A percentile compares a stretch with the other conserved stretches of the same genome.
Conservation (phyloP, 441 rosid species). For the Metrosideros polymorpha region DNA sequence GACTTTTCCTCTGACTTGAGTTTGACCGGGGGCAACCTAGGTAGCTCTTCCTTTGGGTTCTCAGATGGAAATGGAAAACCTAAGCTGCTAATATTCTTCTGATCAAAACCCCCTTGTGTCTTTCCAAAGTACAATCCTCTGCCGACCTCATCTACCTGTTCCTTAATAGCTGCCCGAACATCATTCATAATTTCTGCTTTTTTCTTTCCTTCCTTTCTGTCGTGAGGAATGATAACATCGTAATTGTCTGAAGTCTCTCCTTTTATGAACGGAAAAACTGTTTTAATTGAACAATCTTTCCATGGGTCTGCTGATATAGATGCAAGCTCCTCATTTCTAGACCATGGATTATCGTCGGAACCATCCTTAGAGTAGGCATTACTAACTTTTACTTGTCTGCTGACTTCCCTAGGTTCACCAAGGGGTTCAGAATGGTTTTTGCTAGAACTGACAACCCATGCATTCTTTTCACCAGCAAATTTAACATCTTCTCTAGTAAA, state of each 20-base stretch:
- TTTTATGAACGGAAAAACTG: slow-evolving; percentile 52
- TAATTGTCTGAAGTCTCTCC: slow-evolving; percentile 38
- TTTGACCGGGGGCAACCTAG: slow-evolving; percentile 81
- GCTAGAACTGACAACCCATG: slow-evolving; percentile 49
- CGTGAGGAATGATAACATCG: slow-evolving; percentile 18
- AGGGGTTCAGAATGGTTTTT: slow-evolving; percentile 34
- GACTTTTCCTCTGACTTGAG: slow-evolving; percentile 86
- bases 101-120: slow-evolving; percentile 41
- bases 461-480: slow-evolving; percentile 41
- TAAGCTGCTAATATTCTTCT: slow-evolving; percentile 26
- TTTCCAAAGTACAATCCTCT: slow-evolving; percentile 56
- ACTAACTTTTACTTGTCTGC: slow-evolving; percentile 27
- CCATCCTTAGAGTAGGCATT: slow-evolving; percentile 22
- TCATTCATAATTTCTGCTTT: slow-evolving; percentile 31
- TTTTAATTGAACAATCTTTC: slow-evolving; percentile 78
- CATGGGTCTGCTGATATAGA: slow-evolving; percentile 41
- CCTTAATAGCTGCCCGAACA: slow-evolving; percentile 53
- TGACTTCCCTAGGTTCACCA: slow-evolving; percentile 35
- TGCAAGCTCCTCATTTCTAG: slow-evolving; percentile 35
- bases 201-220: slow-evolving; percentile 62
- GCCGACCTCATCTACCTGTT: slow-evolving; percentile 83
- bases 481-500: slow-evolving; percentile 49
- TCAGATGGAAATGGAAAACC: slow-evolving; percentile 39
- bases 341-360: slow-evolving; percentile 41
- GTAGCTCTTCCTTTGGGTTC: slow-evolving; percentile 65